A percentile compares a stretch with the other conserved stretches of the same genome.
Evolutionary conservation across 257 asterid genomes (phyloP).

Genomic region (Petunia secreta): DNA sequence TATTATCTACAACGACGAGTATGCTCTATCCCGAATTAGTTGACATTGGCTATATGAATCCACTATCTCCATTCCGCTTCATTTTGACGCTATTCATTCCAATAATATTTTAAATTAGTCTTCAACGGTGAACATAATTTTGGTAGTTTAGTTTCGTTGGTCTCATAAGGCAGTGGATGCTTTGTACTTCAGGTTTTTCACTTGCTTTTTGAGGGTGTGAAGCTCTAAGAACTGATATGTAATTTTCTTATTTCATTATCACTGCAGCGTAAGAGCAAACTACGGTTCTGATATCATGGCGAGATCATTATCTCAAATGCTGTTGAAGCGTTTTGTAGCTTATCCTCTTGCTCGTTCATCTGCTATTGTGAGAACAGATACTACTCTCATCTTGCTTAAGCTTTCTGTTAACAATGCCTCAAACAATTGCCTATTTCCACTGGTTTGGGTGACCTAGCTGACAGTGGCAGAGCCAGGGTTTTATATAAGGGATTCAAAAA

Average conservation of each 20-base stretch:
- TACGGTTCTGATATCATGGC: conserved; percentile 48
- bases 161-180: background rate
- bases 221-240: conserved; percentile 15
- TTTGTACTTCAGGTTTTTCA: background rate
- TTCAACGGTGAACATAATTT: background rate
- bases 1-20: background rate
- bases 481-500: too few relatives aligned
- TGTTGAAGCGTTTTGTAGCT: conserved; percentile 53
- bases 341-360: conserved; percentile 53
- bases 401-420: background rate
- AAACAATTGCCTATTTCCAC: conserved; percentile 5
- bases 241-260: background rate
- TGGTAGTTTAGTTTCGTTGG: conserved; percentile 11
- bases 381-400: background rate
- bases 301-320: conserved; percentile 61
- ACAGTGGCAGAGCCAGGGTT: too few relatives aligned
- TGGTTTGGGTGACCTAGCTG: background rate
- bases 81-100: background rate
- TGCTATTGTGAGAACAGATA: conserved; percentile 46
- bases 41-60: background rate
- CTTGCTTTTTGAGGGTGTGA: background rate
- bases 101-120: background rate
- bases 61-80: background rate
- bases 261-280: conserved; percentile 20
- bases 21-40: background rate